phyloP scores from a whole-genome alignment of 306 rosid species.

The Fragaria vesca region DNA sequence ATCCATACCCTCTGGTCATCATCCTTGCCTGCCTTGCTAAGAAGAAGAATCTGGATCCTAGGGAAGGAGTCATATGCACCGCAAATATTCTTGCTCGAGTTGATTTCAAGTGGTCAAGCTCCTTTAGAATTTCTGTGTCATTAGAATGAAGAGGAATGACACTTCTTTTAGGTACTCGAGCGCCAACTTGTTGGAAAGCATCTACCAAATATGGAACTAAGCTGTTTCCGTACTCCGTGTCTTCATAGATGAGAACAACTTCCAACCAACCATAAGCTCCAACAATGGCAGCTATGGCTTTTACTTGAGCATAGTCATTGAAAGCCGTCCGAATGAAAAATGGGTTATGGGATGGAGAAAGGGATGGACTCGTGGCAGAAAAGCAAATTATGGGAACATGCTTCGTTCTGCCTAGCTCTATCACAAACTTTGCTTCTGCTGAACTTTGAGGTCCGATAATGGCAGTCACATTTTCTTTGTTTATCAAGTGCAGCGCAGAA shows the following conservation, averaged over 20 bases:
- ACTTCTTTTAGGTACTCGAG: slow-evolving; percentile 18
- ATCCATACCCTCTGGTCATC: slow-evolving; percentile 27
- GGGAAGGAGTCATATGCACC: slow-evolving; percentile 31
- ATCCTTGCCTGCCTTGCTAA: slow-evolving; percentile 23
- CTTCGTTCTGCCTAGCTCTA: slow-evolving; percentile 24
- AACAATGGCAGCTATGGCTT: slow-evolving; percentile 32
- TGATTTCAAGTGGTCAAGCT: slow-evolving; percentile 19
- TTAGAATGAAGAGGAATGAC: slow-evolving; percentile 19
- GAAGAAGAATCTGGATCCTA: slow-evolving; percentile 25
- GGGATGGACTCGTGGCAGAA: slow-evolving; percentile 16
- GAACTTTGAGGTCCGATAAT: slow-evolving; percentile 37
- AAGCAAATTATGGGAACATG: slow-evolving; percentile 31
- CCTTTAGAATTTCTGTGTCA: background rate
- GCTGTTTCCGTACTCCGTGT: slow-evolving; percentile 37
- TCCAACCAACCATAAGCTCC: slow-evolving; percentile 32
- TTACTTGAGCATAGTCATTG: slow-evolving; percentile 23
- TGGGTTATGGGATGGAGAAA: slow-evolving; percentile 29
- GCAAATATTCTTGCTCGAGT: slow-evolving; percentile 18
- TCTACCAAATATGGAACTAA: slow-evolving; percentile 33
- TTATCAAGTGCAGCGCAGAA: slow-evolving; percentile 27
- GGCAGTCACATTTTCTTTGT: slow-evolving; percentile 32
- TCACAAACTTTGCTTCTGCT: slow-evolving; percentile 32
- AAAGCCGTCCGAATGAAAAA: slow-evolving; percentile 30
- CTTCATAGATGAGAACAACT: slow-evolving; percentile 37
- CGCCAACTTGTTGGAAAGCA: slow-evolving; percentile 25